These are phyloP conservation scores for Fistulifera solaris DNA, from an alignment of 108 stramenopile species.

Conservation along the genomic window DNA sequence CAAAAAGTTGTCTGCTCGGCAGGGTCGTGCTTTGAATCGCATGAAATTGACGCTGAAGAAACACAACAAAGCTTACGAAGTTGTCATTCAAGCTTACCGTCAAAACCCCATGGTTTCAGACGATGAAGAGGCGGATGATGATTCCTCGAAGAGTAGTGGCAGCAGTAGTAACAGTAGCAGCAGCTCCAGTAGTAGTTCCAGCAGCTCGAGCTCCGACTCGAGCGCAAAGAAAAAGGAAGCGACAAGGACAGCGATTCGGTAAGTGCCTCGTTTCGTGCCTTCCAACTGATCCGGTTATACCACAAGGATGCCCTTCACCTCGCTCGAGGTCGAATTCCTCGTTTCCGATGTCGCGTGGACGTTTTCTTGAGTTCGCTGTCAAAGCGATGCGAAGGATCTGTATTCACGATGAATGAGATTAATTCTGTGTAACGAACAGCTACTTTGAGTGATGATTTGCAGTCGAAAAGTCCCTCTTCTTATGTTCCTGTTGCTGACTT, in stretches of 20 bases:
- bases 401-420: slow-evolving; percentile 66
- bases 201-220: slow-evolving; percentile 6
- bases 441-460: slow-evolving; percentile 4
- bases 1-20: slow-evolving; percentile 86
- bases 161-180: slow-evolving; percentile 22
- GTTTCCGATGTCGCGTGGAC: slow-evolving; percentile 81
- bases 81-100: slow-evolving; percentile 72
- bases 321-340: slow-evolving; percentile 85
- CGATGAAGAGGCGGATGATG: slow-evolving; percentile 22
- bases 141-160: slow-evolving; percentile 9
- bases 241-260: slow-evolving; percentile 25
- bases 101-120: slow-evolving; percentile 57
- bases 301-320: slow-evolving; percentile 54
- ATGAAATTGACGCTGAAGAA: slow-evolving; percentile 92
- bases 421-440: slow-evolving; percentile 31
- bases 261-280: neutral
- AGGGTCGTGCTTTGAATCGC: slow-evolving; percentile 87
- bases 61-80: slow-evolving; percentile 80
- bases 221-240: slow-evolving; percentile 21
- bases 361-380: slow-evolving; percentile 59
- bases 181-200: slow-evolving; percentile 9
- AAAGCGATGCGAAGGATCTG: slow-evolving; percentile 56
- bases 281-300: slow-evolving; percentile 1
- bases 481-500: too few relatives aligned
- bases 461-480: neutral